These are phyloP conservation scores for Lolium perenne DNA, from an alignment of 176 grass and related monocot species.

Conservation along the genomic window DNA sequence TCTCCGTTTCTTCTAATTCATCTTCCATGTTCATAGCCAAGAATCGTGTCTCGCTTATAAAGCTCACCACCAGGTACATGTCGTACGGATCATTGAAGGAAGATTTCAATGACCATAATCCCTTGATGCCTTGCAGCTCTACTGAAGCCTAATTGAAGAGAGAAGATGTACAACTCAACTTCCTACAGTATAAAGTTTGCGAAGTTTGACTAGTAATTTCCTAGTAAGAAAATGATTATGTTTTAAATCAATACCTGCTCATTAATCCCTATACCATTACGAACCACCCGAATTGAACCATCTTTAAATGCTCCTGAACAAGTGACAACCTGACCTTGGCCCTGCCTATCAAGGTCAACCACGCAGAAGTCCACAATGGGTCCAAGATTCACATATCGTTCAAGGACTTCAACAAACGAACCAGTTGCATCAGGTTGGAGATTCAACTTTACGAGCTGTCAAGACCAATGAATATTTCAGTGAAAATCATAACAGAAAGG, in stretches of 20 bases:
- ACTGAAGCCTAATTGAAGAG: constrained; percentile 75
- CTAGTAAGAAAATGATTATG: not conserved
- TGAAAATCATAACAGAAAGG: constrained; percentile 23
- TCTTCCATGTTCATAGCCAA: constrained; percentile 99
- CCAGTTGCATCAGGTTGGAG: constrained; percentile 86
- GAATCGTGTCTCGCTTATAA: constrained; percentile 92
- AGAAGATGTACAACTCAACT: constrained; percentile 39
- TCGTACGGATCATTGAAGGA: constrained; percentile 76
- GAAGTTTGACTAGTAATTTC: constrained; percentile 18
- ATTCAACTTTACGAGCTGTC: constrained; percentile 93
- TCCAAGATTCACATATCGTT: constrained; percentile 72
- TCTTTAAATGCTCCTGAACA: constrained; percentile 98
- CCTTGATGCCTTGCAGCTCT: constrained; percentile 95
- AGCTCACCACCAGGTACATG: constrained; percentile 91
- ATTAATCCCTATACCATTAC: constrained; percentile 96
- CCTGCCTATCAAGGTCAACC: constrained; percentile 97
- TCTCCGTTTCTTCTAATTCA: constrained; percentile 94
- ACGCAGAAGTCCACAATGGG: constrained; percentile 70
- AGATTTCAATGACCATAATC: constrained; percentile 86
- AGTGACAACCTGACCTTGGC: constrained; percentile 93
- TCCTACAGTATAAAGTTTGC: constrained; percentile 20
- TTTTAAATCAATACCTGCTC: constrained; percentile 62
- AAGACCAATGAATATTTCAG: constrained; percentile 29
- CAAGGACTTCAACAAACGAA: constrained; percentile 93
- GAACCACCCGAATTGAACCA: constrained; percentile 91